Evolutionary conservation across 768 basidiomycete genomes (phyloP).

Genomic region (Amanita rimosa): DNA sequence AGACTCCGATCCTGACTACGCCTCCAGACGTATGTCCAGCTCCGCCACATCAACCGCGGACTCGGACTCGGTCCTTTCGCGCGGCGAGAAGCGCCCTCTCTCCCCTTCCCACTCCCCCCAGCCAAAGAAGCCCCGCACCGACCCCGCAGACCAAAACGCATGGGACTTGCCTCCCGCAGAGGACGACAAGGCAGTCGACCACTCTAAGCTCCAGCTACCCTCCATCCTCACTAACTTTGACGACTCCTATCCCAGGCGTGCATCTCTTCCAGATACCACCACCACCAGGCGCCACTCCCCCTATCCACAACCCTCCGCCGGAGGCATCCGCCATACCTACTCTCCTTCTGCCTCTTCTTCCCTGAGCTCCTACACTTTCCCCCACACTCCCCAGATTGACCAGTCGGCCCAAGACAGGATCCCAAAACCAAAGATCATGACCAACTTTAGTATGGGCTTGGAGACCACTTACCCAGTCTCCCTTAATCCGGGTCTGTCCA

Average conservation of each 20-base stretch:
- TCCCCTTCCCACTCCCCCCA: conserved; percentile 47
- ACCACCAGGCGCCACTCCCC: conserved; percentile 40
- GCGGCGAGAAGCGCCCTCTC: conserved; percentile 46
- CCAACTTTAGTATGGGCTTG: conserved; percentile 32
- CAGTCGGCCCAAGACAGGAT: conserved; percentile 25
- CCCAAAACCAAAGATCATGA: conserved; percentile 33
- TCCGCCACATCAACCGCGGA: conserved; percentile 61
- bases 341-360: conserved; percentile 31
- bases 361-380: conserved; percentile 45
- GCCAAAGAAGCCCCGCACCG: conserved; percentile 36
- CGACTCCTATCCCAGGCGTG: conserved; percentile 47
- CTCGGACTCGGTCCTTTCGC: conserved; percentile 51
- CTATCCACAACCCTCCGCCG: conserved; percentile 33
- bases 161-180: conserved; percentile 25
- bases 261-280: conserved; percentile 44
- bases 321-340: conserved; percentile 40
- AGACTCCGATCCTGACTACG: conserved; percentile 45
- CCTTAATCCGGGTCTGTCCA: conserved; percentile 37
- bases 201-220: conserved; percentile 55
- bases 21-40: conserved; percentile 65
- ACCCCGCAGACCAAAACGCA: conserved; percentile 17
- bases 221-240: conserved; percentile 65
- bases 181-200: conserved; percentile 31
- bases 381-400: conserved; percentile 20
- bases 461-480: conserved; percentile 28